Conservation (phyloP, 306 rosid species). For the Boehmeria nivea region DNA sequence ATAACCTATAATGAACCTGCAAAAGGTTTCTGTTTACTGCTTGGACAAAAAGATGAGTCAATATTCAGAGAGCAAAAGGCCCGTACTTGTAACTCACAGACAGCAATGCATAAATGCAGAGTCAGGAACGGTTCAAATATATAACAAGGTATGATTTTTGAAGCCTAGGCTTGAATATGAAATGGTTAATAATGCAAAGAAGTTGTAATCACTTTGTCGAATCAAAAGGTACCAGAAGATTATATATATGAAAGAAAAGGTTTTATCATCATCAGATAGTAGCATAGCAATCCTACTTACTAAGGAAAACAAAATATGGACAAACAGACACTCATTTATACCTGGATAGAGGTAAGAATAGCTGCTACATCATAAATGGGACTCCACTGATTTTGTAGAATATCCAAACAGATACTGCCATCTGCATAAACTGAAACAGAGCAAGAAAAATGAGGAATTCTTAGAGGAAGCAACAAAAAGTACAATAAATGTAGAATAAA, state of each 20-base stretch:
- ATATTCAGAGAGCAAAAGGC: neutral
- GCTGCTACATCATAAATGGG: conserved; percentile 98
- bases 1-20: too few relatives aligned
- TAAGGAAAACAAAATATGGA: conserved; percentile 9
- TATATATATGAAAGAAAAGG: too few relatives aligned
- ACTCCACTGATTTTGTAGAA: conserved; percentile 96
- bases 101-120: neutral
- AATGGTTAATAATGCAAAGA: neutral
- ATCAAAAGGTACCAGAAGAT: too few relatives aligned
- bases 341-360: conserved; percentile 97
- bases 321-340: too few relatives aligned
- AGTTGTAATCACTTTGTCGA: neutral
- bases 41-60: neutral
- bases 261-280: too few relatives aligned
- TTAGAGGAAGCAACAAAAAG: conserved; percentile 18
- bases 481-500: neutral
- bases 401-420: conserved; percentile 98
- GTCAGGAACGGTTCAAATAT: neutral
- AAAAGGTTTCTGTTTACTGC: too few relatives aligned
- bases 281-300: neutral
- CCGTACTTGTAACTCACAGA: neutral
- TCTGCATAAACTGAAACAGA: conserved; percentile 85
- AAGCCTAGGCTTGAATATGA: too few relatives aligned
- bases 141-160: too few relatives aligned
- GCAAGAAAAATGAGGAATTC: conserved; percentile 5